Evolutionary conservation across 148 eudicot species (phyloP).

Genomic region (Heliamphora exappendiculata): DNA sequence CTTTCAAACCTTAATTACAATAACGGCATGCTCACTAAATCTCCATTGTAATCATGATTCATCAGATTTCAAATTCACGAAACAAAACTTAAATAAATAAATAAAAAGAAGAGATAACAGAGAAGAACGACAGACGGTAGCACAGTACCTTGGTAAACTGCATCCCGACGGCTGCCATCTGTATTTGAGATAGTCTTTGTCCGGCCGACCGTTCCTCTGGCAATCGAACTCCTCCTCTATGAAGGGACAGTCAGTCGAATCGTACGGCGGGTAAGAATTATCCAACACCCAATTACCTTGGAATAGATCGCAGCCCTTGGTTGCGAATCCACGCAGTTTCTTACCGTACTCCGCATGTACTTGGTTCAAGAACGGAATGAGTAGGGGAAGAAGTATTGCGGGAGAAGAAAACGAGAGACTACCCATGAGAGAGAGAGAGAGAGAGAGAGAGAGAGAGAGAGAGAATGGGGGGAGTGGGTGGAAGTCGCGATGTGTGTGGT

Average conservation of each 20-base stretch:
- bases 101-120: not conserved
- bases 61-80: too few relatives aligned
- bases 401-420: not conserved
- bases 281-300: slow-evolving; percentile 54
- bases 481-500: not conserved
- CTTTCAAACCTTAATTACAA: not conserved
- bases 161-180: slow-evolving; percentile 54
- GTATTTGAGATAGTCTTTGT: slow-evolving; percentile 38
- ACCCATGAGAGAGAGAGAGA: not conserved
- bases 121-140: not conserved
- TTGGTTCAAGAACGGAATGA: not conserved
- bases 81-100: not conserved
- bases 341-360: not conserved
- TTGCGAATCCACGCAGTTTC: not conserved
- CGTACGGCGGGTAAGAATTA: slow-evolving; percentile 28
- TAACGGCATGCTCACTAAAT: not conserved
- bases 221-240: slow-evolving; percentile 43
- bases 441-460: not conserved
- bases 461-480: not conserved
- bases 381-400: not conserved
- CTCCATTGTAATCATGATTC: too few relatives aligned
- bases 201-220: slow-evolving; percentile 45
- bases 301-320: slow-evolving; percentile 31
- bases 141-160: slow-evolving; percentile 35
- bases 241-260: slow-evolving; percentile 24